Base-by-base conservation (phyloP, 2,329 filamentous ascomycete genomes). In the Diaporthe australafricana region DNA sequence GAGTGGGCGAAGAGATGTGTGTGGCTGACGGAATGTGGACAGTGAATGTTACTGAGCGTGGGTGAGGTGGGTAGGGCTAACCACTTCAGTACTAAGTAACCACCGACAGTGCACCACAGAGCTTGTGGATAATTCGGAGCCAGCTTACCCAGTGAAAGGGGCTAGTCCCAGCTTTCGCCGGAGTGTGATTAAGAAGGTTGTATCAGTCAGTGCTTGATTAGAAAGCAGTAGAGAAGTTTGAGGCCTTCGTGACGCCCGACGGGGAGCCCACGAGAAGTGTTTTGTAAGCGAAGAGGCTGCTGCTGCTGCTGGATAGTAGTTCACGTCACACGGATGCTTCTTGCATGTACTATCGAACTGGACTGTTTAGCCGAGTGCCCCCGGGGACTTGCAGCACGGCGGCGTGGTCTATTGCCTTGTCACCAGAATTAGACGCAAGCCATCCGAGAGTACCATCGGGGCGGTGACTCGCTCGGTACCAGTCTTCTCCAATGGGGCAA, bases 371-470 rank as follows among this genome's bases (percentile, higher is more conserved):
- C 60, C 60, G 60, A 63, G 25, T 48, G 42, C 60, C 12, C 12
- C 48, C 60, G 60, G 60, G 45, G 20, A 38, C 60, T 50, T 50
- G 60, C 60, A 63, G 60, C 27, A 17, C 27, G 38, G 38, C 27
- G 60, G 60, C 60, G 60, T 63, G 16, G 27, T n/a, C 42, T 63
- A 50, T 65, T 65, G 60, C 45, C 45, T 65, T 65, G 45, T 65
- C 60, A 65, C 38, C 11, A 40, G 14, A 40, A 8, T 40, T 40
- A 40, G 38, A 11, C 38, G 5, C 38, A 50, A 50, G 60, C 60
- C 60, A 27, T 65, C 60, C 30, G 17, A 17, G 60, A 12, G n/a
- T n/a, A 48, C 11, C 5, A 30, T 48, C n/a, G 57, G 27, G 22
- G 56, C 56, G 11, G 57, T 32, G 25, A 47, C 38, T 30, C 5